A percentile compares a stretch with the other conserved stretches of the same genome.
These are phyloP conservation scores for Neurospora tetraspora DNA, from an alignment of 495 filamentous ascomycete genomes.

Conservation along the genomic window DNA sequence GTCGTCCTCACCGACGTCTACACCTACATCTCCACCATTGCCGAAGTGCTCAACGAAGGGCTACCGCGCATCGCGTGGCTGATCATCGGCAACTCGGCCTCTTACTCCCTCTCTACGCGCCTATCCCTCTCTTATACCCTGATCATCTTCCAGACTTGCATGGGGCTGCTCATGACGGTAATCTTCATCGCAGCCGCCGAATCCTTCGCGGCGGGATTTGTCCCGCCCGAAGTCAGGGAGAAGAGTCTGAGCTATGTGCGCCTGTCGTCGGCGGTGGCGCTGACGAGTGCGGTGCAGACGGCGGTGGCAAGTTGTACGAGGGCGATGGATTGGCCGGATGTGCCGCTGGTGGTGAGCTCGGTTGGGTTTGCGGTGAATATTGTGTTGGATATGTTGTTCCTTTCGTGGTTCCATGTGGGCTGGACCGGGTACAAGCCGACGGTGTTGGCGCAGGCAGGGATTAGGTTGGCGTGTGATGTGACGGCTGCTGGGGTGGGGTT, in stretches of 20 bases:
- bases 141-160: slow-evolving; percentile 45
- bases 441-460: slow-evolving; percentile 53
- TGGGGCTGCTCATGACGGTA: slow-evolving; percentile 53
- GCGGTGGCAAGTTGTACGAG: slow-evolving; percentile 53
- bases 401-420: slow-evolving; percentile 58
- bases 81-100: slow-evolving; percentile 56
- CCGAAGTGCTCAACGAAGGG: slow-evolving; percentile 64
- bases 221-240: slow-evolving; percentile 46
- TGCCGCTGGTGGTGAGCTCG: slow-evolving; percentile 58
- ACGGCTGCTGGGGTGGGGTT: slow-evolving; percentile 47
- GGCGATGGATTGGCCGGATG: slow-evolving; percentile 61
- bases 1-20: slow-evolving; percentile 59
- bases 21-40: slow-evolving; percentile 51
- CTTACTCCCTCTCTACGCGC: slow-evolving; percentile 41
- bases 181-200: slow-evolving; percentile 46
- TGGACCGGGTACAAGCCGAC: slow-evolving; percentile 33
- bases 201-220: slow-evolving; percentile 50
- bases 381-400: slow-evolving; percentile 56
- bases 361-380: slow-evolving; percentile 59
- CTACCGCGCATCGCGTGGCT: slow-evolving; percentile 60
- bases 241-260: slow-evolving; percentile 55
- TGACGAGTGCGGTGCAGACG: slow-evolving; percentile 54
- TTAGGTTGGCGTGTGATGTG: slow-evolving; percentile 52
- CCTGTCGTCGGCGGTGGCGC: slow-evolving; percentile 49
- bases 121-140: slow-evolving; percentile 55